Evolutionary conservation across 208 protist genomes (phyloP).

Genomic region (Acanthamoeba triangularis): DNA sequence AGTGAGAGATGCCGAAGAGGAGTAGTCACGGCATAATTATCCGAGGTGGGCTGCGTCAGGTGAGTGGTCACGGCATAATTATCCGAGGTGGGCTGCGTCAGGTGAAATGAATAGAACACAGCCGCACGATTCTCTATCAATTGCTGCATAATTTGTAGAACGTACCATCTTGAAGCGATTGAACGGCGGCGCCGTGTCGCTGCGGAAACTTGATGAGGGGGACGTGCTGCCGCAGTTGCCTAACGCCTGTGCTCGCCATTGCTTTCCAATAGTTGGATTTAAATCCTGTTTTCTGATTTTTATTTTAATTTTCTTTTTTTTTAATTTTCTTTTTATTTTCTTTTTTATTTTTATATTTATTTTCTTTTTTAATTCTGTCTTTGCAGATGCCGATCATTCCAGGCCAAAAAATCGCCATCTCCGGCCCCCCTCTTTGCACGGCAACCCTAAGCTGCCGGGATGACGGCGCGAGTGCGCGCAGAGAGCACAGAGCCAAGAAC

Average conservation of each 20-base stretch:
- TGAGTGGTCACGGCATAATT: no score
- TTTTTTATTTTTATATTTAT: not conserved
- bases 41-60: not conserved
- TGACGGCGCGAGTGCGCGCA: not conserved
- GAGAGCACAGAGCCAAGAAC: no score
- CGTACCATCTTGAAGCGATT: slow-evolving; percentile 12
- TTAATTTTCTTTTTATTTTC: not conserved
- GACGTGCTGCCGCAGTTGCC: slow-evolving; percentile 27
- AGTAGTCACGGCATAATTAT: no score
- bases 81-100: not conserved
- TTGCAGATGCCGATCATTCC: no score
- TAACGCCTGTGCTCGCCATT: not conserved
- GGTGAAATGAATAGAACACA: not conserved
- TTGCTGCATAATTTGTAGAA: not conserved
- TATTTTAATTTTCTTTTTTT: not conserved
- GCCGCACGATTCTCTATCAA: not conserved
- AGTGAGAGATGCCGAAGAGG: no score
- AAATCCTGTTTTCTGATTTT: not conserved
- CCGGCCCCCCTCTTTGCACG: not conserved
- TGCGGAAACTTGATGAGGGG: slow-evolving; percentile 52
- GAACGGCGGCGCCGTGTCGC: not conserved
- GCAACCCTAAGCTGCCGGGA: not conserved
- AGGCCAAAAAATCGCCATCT: no score
- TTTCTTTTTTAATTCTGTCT: no score
- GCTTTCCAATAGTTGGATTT: not conserved